Evolutionary conservation across 1,139 yeast genomes (phyloP).

Genomic region (Saccharomyces hybrid): DNA sequence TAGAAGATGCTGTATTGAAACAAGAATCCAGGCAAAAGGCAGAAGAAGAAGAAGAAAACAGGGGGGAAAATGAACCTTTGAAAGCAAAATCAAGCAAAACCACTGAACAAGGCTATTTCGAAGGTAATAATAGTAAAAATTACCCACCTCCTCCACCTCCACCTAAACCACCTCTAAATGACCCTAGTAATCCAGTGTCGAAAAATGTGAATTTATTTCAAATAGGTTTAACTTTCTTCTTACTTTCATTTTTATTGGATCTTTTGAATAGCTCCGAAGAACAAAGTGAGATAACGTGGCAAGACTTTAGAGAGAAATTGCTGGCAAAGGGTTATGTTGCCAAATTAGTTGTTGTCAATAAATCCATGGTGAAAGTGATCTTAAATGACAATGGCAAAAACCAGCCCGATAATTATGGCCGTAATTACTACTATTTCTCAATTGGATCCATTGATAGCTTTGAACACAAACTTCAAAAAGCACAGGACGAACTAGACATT

Average conservation of each 20-base stretch:
- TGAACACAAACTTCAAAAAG: slow-evolving; percentile 56
- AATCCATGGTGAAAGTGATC: slow-evolving; percentile 56
- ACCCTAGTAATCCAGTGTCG: slow-evolving; percentile 29
- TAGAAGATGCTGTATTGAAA: slow-evolving; percentile 19
- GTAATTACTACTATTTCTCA: slow-evolving; percentile 49
- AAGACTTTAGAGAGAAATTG: slow-evolving; percentile 58
- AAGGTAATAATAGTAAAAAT: background rate
- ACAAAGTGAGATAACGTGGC: slow-evolving; percentile 41
- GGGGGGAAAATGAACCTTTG: slow-evolving; percentile 1
- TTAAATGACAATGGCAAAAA: slow-evolving; percentile 51
- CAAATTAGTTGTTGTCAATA: slow-evolving; percentile 58
- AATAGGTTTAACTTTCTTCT: slow-evolving; percentile 27
- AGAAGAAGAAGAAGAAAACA: slow-evolving; percentile 4
- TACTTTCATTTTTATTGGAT: slow-evolving; percentile 30
- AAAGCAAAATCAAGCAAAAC: slow-evolving; percentile 7
- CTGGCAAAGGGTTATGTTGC: slow-evolving; percentile 61
- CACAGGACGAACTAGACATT: slow-evolving; percentile 55
- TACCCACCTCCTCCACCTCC: background rate
- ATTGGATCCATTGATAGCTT: slow-evolving; percentile 69
- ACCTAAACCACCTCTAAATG: slow-evolving; percentile 14
- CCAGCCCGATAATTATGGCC: slow-evolving; percentile 38
- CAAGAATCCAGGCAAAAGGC: slow-evolving; percentile 12
- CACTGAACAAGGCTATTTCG: background rate
- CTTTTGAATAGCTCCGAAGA: slow-evolving; percentile 25
- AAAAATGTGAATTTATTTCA: slow-evolving; percentile 32